Percentiles rank a stretch among this genome's conserved stretches.
Conservation (phyloP, 2,329 filamentous ascomycete species). For the Diplodia scrobiculata region DNA sequence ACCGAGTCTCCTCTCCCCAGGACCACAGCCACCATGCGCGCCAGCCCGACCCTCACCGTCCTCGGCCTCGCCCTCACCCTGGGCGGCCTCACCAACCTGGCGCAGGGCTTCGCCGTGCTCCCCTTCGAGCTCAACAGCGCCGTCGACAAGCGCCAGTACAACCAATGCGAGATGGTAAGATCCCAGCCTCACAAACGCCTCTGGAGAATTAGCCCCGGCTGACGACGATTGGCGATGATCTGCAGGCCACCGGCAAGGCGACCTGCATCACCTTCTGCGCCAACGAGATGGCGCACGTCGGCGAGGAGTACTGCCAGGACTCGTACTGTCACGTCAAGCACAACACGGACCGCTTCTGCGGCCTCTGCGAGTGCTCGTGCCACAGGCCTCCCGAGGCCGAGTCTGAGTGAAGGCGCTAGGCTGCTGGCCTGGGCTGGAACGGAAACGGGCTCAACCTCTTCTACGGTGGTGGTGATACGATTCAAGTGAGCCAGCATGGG, state of each 20-base stretch:
- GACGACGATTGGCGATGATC: too few species aligned
- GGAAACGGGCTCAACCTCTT: not conserved
- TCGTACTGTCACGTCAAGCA: not conserved
- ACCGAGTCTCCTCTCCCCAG: not conserved
- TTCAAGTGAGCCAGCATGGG: not conserved
- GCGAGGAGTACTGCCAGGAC: not conserved
- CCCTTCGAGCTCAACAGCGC: not conserved
- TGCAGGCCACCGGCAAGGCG: not conserved
- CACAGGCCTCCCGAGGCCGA: not conserved
- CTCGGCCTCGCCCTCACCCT: not conserved
- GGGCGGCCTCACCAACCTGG: not conserved
- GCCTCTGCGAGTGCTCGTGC: not conserved
- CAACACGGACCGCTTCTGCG: not conserved
- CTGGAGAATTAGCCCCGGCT: too few species aligned
- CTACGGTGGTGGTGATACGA: not conserved
- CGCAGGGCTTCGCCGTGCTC: not conserved
- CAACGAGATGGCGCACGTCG: not conserved
- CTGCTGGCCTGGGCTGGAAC: not conserved
- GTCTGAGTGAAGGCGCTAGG: not conserved
- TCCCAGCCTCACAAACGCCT: too few species aligned
- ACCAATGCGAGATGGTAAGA: not conserved
- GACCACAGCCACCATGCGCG: not conserved
- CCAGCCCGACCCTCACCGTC: not conserved
- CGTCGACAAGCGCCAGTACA: not conserved
- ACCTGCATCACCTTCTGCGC: not conserved